A percentile compares a stretch with the other conserved stretches of the same genome.
These are phyloP conservation scores for Butyriboletus loyo DNA, from an alignment of 768 basidiomycete species.

Conservation along the genomic window DNA sequence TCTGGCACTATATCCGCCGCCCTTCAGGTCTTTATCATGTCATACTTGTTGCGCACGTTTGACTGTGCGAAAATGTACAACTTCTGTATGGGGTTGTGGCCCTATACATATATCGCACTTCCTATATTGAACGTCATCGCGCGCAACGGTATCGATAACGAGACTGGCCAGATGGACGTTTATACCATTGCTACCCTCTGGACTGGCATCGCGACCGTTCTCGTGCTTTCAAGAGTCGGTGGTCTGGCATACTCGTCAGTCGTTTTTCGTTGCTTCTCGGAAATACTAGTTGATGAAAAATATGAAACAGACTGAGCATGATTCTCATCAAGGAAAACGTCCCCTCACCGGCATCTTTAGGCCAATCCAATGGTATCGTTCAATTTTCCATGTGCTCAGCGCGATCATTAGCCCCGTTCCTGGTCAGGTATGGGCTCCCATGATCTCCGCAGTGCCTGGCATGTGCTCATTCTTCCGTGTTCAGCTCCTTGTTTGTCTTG, in stretches of 20 bases:
- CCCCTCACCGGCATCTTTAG: slow-evolving; percentile 51
- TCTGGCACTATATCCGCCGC: slow-evolving; percentile 47
- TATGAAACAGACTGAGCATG: slow-evolving; percentile 51
- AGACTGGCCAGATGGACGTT: slow-evolving; percentile 26
- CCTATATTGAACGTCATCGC: slow-evolving; percentile 54
- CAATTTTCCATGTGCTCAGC: slow-evolving; percentile 59
- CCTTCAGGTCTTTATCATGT: slow-evolving; percentile 54
- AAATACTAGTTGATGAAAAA: background rate
- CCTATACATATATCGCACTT: slow-evolving; percentile 46
- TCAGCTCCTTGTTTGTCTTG: slow-evolving; percentile 55
- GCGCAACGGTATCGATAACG: slow-evolving; percentile 32
- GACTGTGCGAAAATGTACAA: slow-evolving; percentile 52
- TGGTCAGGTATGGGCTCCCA: slow-evolving; percentile 44
- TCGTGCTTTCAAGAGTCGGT: slow-evolving; percentile 43
- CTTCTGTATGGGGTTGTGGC: slow-evolving; percentile 54
- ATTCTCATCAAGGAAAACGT: slow-evolving; percentile 54
- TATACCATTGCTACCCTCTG: slow-evolving; percentile 40
- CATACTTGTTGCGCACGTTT: slow-evolving; percentile 50
- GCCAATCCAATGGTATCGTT: slow-evolving; percentile 61
- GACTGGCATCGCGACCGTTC: slow-evolving; percentile 45
- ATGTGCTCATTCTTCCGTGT: background rate
- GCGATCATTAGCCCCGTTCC: slow-evolving; percentile 56
- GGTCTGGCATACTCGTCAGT: slow-evolving; percentile 55
- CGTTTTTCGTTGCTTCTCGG: background rate
- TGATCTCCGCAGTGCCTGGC: background rate